These are phyloP conservation scores for Wickerhamiella infanticola DNA, from an alignment of 1,139 yeast species.

Conservation along the genomic window DNA sequence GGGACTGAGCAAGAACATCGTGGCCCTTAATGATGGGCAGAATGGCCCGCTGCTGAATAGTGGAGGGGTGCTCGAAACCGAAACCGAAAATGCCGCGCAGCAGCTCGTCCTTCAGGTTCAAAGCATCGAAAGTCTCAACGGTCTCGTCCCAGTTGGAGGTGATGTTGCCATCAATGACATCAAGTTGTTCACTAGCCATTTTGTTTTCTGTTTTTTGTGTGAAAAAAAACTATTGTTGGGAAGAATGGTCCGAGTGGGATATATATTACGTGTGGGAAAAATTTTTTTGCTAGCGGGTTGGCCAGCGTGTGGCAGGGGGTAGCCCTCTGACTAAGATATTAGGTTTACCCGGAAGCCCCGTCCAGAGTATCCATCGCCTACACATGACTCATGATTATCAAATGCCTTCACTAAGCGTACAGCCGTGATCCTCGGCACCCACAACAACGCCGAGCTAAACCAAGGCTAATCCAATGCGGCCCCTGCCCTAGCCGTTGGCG, in stretches of 20 bases:
- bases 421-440: too few relatives aligned
- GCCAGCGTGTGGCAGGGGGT: too few relatives aligned
- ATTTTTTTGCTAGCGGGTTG: neutral
- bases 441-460: too few relatives aligned
- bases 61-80: conserved; percentile 96
- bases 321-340: too few relatives aligned
- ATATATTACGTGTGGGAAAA: conserved; percentile 1
- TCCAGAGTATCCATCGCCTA: too few relatives aligned
- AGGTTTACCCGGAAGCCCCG: too few relatives aligned
- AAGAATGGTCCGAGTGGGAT: neutral
- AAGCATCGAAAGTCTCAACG: conserved; percentile 45
- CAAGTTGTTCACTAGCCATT: conserved; percentile 2
- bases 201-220: neutral
- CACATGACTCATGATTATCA: too few relatives aligned
- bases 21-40: conserved; percentile 91
- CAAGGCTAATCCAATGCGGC: too few relatives aligned
- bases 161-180: conserved; percentile 26
- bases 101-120: conserved; percentile 29
- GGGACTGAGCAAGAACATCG: conserved; percentile 98
- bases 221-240: neutral
- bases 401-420: too few relatives aligned
- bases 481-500: too few relatives aligned
- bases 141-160: conserved; percentile 97
- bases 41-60: conserved; percentile 97
- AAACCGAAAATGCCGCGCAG: conserved; percentile 62